These are phyloP conservation scores for Gnomoniopsis smithogilvyi DNA, from an alignment of 2,329 filamentous ascomycete species.

Conservation along the genomic window DNA sequence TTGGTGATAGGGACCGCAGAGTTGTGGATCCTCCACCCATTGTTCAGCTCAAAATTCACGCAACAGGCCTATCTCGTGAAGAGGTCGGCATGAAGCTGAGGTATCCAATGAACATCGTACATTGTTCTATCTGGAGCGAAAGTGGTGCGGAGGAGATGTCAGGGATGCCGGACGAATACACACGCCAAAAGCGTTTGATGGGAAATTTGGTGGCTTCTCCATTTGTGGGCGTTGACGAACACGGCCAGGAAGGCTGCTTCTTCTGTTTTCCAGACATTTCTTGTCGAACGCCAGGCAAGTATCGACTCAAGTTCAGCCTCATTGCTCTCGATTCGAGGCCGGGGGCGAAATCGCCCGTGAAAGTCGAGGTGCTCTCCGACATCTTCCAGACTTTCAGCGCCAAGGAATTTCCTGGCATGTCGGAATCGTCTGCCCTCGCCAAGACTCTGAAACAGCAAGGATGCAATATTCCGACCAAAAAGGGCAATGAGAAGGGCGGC, in stretches of 20 bases:
- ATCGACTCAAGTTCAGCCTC: slow-evolving; percentile 70
- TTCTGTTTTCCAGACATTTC: slow-evolving; percentile 84
- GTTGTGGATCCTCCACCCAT: slow-evolving; percentile 84
- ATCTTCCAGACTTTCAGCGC: slow-evolving; percentile 79
- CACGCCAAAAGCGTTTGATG: slow-evolving; percentile 74
- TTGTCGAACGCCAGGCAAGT: slow-evolving; percentile 73
- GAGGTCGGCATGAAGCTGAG: slow-evolving; percentile 51
- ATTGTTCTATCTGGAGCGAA: slow-evolving; percentile 74
- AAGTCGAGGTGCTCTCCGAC: slow-evolving; percentile 54
- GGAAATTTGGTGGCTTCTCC: slow-evolving; percentile 74
- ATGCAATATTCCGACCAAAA: slow-evolving; percentile 82
- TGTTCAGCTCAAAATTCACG: slow-evolving; percentile 66
- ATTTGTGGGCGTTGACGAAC: slow-evolving; percentile 73
- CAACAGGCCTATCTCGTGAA: slow-evolving; percentile 50
- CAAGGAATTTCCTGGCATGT: slow-evolving; percentile 85
- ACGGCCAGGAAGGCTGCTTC: slow-evolving; percentile 72
- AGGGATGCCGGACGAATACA: slow-evolving; percentile 67
- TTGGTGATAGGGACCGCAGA: slow-evolving; percentile 76
- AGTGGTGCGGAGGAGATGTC: slow-evolving; percentile 65
- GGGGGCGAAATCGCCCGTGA: slow-evolving; percentile 39
- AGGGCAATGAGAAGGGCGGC: slow-evolving; percentile 67
- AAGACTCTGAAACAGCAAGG: slow-evolving; percentile 75
- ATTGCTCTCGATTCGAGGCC: slow-evolving; percentile 64
- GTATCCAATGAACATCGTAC: slow-evolving; percentile 67
- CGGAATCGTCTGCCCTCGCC: slow-evolving; percentile 70